Evolutionary conservation across 2,329 filamentous ascomycete genomes (phyloP), one percentile per base, ranked within the genome.

Genomic region (Pseudogymnoascus sp.): DNA sequence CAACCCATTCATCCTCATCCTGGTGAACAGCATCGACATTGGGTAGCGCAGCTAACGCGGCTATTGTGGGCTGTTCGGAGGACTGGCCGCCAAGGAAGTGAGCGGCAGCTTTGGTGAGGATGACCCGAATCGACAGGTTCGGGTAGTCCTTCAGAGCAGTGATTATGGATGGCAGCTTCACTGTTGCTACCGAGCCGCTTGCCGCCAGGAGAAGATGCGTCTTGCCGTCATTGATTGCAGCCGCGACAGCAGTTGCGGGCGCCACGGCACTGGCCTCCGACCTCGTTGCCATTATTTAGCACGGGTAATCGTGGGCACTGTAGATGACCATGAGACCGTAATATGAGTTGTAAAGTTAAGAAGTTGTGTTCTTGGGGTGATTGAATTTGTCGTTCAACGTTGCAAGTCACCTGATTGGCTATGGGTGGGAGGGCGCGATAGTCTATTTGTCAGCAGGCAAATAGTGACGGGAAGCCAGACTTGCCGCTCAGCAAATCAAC

Each of bases 1-100:
- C 77, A 1, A 74, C 77, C 91, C 92, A 97, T 74, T 97, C 94
- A 65, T 92, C 89, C n/a, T 84, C 82, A 70, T 97, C 91, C 7
- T 81, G 78, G 74, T 96, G 92, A 57, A 97, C 80, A 18, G 80
- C 89, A 43, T 95, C 91, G 6, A 97, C 89, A 65, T 88, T 87
- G 2, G 85, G 83, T 4, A 90, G 74, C 2, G 74, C 67, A 11
- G 77, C 74, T 4, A 97, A 75, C 0, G 80, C 74, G 0, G 78
- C 74, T 1, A 94, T 72, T 0, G 80, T 77, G 0, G 92, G 91
- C 72, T 97, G 91, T 73, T 97, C 92, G 2, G 74, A 70, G 34
- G 85, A 83, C 71, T 96, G 90, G 28, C 88, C 89, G 11, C 78
- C 78, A 0, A 97, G 83, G 72, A 97, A 97, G 30, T 86, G 80